phyloP scores from a whole-genome alignment of 2,329 filamentous ascomycete species.

The Fusarium sp. region DNA sequence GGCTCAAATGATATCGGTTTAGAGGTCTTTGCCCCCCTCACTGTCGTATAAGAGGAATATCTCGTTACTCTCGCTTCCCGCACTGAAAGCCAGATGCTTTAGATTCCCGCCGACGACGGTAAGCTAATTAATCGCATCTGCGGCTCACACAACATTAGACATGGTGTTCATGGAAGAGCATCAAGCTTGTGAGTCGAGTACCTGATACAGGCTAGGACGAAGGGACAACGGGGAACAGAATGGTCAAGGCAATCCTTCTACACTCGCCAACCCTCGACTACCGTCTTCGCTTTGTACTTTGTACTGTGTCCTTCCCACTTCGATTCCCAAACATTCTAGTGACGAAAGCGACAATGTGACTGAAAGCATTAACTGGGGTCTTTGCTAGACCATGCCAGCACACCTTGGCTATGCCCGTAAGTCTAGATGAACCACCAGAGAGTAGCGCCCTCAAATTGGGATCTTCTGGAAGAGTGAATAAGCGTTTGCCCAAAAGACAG shows the following conservation, averaged over 20 bases:
- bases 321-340: constrained; percentile 18
- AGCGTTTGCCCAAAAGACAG: neutral
- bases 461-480: neutral
- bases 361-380: constrained; percentile 5
- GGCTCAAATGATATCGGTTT: neutral
- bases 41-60: neutral
- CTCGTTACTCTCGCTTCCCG: neutral
- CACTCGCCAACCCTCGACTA: neutral
- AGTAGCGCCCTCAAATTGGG: neutral
- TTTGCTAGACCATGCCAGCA: neutral
- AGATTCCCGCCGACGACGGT: neutral
- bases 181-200: constrained; percentile 28
- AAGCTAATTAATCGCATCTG: neutral
- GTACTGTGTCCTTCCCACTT: constrained; percentile 2
- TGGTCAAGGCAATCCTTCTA: neutral
- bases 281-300: neutral
- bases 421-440: neutral
- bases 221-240: neutral
- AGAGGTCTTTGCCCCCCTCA: constrained; percentile 6
- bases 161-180: constrained; percentile 2
- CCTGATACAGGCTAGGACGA: constrained; percentile 26
- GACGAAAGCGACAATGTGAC: neutral
- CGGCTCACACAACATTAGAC: constrained; percentile 15
- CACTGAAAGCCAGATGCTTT: neutral
- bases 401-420: neutral